These are phyloP conservation scores for Biscogniauxia marginata DNA, from an alignment of 2,329 filamentous ascomycete genomes.

Conservation along the genomic window DNA sequence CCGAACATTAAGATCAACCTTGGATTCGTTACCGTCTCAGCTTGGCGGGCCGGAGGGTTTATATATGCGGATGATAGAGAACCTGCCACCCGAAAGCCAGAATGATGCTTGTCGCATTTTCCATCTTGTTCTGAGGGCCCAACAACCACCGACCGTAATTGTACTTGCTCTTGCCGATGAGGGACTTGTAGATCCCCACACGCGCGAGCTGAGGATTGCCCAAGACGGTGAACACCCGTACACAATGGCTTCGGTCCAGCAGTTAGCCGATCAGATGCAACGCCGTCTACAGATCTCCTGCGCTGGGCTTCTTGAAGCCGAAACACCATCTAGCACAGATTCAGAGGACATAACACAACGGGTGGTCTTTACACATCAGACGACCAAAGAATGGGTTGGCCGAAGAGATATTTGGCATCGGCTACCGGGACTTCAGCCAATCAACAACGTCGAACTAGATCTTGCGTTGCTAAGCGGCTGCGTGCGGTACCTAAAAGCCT, in stretches of 20 bases:
- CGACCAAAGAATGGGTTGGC: conserved; percentile 33
- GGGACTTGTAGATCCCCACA: conserved; percentile 22
- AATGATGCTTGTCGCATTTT: conserved; percentile 30
- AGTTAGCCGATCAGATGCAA: conserved; percentile 27
- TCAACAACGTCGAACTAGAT: conserved; percentile 26
- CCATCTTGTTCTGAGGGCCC: conserved; percentile 29
- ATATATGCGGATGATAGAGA: conserved; percentile 35
- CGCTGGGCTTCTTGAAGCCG: conserved; percentile 29
- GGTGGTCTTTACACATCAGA: conserved; percentile 33
- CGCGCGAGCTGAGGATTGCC: conserved; percentile 23
- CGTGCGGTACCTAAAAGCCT: conserved; percentile 29
- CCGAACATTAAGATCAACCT: conserved; percentile 25
- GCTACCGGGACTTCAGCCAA: conserved; percentile 20
- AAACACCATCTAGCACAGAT: conserved; percentile 21
- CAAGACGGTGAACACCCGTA: conserved; percentile 23
- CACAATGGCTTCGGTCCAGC: conserved; percentile 19
- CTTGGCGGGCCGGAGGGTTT: conserved; percentile 33
- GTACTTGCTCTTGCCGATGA: conserved; percentile 32
- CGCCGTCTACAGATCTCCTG: conserved; percentile 25
- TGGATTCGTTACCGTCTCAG: conserved; percentile 30
- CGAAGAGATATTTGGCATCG: conserved; percentile 31
- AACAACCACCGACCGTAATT: conserved; percentile 32
- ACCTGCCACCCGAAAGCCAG: conserved; percentile 26
- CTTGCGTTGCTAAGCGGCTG: conserved; percentile 31
- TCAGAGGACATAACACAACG: conserved; percentile 24